Evolutionary conservation across 257 asterid species (phyloP).

Genomic region (Solanum bulbocastanum): DNA sequence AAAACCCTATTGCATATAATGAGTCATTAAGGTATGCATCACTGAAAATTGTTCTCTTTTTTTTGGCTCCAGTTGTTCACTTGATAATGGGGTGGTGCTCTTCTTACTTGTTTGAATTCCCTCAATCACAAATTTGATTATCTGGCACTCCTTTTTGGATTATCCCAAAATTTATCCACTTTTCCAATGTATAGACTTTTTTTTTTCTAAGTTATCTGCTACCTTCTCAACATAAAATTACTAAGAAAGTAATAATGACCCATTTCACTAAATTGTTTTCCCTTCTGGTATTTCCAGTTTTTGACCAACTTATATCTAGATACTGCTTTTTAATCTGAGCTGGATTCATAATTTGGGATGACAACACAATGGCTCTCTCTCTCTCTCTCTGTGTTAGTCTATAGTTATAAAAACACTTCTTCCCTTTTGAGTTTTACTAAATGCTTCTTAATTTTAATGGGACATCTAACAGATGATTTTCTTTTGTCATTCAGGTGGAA

Average conservation of each 20-base stretch:
- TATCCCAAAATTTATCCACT: not conserved
- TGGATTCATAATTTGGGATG: not conserved
- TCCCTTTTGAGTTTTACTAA: not conserved
- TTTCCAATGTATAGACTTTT: not conserved
- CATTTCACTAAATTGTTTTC: not conserved
- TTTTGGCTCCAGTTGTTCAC: not conserved
- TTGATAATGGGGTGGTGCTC: not conserved
- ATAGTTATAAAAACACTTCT: not conserved
- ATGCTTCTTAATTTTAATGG: not conserved
- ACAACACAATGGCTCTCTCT: not conserved
- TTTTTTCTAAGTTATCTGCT: not conserved
- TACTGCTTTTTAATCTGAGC: not conserved
- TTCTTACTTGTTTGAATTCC: not conserved
- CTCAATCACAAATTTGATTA: not conserved
- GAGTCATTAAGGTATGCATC: conserved; percentile 59
- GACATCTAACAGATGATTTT: not conserved
- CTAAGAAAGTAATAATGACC: not conserved
- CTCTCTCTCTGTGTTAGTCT: not conserved
- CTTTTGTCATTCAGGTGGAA: conserved; percentile 63
- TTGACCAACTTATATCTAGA: not conserved
- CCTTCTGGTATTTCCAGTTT: not conserved
- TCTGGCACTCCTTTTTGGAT: not conserved
- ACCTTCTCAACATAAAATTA: not conserved
- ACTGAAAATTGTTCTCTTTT: not conserved
- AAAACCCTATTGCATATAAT: conserved; percentile 62